These are phyloP conservation scores for Rhododendron simsii DNA, from an alignment of 148 eudicot species.

Conservation along the genomic window DNA sequence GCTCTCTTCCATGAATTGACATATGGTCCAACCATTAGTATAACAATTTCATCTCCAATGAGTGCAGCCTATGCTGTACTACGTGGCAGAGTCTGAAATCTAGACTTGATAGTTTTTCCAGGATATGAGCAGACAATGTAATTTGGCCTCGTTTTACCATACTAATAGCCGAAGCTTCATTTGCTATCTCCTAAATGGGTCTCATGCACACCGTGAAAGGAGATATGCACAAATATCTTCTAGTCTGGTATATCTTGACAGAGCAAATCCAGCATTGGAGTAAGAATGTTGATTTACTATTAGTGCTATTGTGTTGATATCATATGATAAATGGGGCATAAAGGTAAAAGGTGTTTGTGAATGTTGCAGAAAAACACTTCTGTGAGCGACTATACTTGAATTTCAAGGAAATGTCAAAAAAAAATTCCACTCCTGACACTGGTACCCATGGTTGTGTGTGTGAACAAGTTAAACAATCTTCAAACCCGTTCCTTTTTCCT, in stretches of 20 bases:
- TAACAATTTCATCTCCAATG: not conserved
- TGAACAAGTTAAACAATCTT: not conserved
- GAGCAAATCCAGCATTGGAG: not conserved
- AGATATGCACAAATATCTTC: not conserved
- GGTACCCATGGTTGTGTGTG: not conserved
- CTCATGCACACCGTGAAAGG: not conserved
- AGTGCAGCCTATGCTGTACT: not conserved
- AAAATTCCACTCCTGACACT: not conserved
- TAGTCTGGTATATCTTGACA: not conserved
- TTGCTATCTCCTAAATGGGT: not conserved
- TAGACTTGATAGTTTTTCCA: not conserved
- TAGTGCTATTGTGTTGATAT: not conserved
- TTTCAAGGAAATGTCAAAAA: not conserved
- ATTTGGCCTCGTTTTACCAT: not conserved
- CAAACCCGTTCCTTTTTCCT: not conserved
- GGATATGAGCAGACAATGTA: not conserved
- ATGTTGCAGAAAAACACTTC: not conserved
- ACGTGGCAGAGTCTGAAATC: not conserved
- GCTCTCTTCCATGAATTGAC: not conserved
- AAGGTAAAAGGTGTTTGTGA: not conserved
- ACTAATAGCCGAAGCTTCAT: not conserved
- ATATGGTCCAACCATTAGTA: not conserved
- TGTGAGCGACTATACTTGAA: not conserved
- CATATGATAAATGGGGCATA: not conserved
- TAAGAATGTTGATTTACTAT: not conserved